Evolutionary conservation across 1,139 yeast genomes (phyloP).

Genomic region (Candida sanyaensis): DNA sequence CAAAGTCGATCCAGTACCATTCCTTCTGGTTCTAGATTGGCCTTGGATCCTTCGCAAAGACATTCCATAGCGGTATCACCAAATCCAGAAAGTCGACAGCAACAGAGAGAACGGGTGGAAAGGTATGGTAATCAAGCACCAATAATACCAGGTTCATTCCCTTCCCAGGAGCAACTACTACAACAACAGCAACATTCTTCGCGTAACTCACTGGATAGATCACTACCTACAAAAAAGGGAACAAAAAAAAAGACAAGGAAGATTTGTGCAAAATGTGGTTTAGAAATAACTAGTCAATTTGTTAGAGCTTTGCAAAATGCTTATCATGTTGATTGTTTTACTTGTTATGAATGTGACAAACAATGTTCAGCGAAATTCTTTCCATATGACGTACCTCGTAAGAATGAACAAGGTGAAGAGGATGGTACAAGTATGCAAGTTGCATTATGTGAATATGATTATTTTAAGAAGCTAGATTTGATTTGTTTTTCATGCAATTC

Average conservation of each 20-base stretch:
- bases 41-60: slow-evolving; percentile 15
- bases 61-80: slow-evolving; percentile 21
- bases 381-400: slow-evolving; percentile 44
- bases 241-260: slow-evolving; percentile 31
- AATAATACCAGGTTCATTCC: background rate
- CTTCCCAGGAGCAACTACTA: slow-evolving; percentile 30
- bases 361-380: slow-evolving; percentile 76
- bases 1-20: background rate
- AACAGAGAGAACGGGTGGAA: background rate
- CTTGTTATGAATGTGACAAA: slow-evolving; percentile 77
- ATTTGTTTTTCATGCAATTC: slow-evolving; percentile 82
- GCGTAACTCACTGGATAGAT: background rate
- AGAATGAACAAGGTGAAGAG: slow-evolving; percentile 27
- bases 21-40: background rate
- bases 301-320: slow-evolving; percentile 81
- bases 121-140: background rate
- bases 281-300: slow-evolving; percentile 74
- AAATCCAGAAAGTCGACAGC: slow-evolving; percentile 11
- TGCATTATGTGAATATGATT: slow-evolving; percentile 91
- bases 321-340: slow-evolving; percentile 85
- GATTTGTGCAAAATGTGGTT: slow-evolving; percentile 63
- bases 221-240: slow-evolving; percentile 1
- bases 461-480: slow-evolving; percentile 79
- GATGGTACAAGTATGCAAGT: slow-evolving; percentile 45
- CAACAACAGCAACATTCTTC: slow-evolving; percentile 1